Conservation (phyloP, 2,329 filamentous ascomycete species). For the Sarocladiaceae sp. region DNA sequence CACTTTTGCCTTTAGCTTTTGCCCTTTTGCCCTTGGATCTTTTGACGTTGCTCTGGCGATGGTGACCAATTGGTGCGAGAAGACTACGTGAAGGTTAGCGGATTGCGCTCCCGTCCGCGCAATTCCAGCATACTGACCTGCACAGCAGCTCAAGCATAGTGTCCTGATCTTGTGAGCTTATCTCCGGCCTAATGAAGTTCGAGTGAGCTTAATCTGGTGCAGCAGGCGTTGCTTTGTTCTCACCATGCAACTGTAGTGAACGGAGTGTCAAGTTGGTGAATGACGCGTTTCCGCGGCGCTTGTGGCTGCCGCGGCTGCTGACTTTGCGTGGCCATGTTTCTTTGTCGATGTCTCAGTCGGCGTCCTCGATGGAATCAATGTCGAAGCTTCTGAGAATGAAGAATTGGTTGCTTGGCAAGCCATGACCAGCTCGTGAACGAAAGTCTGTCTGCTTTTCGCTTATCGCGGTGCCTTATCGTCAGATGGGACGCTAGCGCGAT, state of each 20-base stretch:
- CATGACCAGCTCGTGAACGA: no score
- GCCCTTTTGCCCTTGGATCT: conserved; percentile 59
- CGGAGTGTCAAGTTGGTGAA: conserved; percentile 63
- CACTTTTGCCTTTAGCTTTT: conserved; percentile 44
- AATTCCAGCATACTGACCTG: conserved; percentile 43
- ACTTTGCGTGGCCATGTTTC: conserved; percentile 20
- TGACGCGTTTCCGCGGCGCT: conserved; percentile 46
- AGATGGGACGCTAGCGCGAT: no score
- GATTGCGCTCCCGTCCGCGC: neutral
- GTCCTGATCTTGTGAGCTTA: conserved; percentile 55
- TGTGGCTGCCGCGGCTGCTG: conserved; percentile 12
- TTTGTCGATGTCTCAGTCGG: conserved; percentile 32
- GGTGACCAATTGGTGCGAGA: conserved; percentile 57
- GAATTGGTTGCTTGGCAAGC: no score
- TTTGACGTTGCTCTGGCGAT: conserved; percentile 49
- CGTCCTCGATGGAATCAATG: neutral
- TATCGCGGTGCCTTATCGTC: no score
- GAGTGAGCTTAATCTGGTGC: neutral
- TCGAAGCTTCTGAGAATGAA: neutral
- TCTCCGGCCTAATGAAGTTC: conserved; percentile 49
- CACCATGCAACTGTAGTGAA: conserved; percentile 60
- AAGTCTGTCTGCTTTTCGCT: no score
- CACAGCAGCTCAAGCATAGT: conserved; percentile 63
- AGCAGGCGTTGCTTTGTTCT: conserved; percentile 11
- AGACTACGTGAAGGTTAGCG: conserved; percentile 39